Evolutionary conservation across 768 basidiomycete species (phyloP), one percentile per base, ranked within the genome.

Genomic region (Chalciporus chontae): DNA sequence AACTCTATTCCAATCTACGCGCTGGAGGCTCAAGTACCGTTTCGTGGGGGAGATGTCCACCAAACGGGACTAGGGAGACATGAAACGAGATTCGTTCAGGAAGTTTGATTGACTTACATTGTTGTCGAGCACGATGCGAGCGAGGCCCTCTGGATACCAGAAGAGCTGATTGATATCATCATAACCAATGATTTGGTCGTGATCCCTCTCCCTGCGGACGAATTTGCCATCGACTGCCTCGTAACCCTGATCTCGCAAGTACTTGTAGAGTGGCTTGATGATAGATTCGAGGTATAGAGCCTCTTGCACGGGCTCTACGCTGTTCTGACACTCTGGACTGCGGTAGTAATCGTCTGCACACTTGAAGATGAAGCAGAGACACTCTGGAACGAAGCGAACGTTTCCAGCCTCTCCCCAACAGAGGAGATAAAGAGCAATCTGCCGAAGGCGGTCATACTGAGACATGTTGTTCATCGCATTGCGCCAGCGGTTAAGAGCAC

Each of bases 291-390:
- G 81, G 70, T 95, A 99, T 42, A 98, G 72, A 24, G 95, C 95
- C 64, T 98, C 96, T 9, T 90, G 89, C 2, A 97, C 90, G 5
- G 94, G 87, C 39, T 99, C 96, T 23, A 90, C 71, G 56, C 85
- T 77, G 71, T 91, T 95, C 72, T 99, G 96, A 66, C 96, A 99
- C 66, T 98, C 96, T 23, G 95, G 86, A 51, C 90, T 93, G 51
- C 96, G 90, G 70, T 99, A 99, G 68, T 98, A 98, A 73, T 99
- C 96, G 69, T 99, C 96, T 50, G 96, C 96, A 64, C 96, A 99
- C 72, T 99, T 99, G 85, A 98, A 98, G 65, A 99, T 95, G 80
- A 98, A 99, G 76, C 95, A 97, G 41, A 99, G 73, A 60, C 89
- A 91, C 66, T 99, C 96, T 10, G 96, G 94, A 18, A 92, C 87